phyloP scores from a whole-genome alignment of 202 grass and related monocot genomes.

The Schoenoplectus triqueter region DNA sequence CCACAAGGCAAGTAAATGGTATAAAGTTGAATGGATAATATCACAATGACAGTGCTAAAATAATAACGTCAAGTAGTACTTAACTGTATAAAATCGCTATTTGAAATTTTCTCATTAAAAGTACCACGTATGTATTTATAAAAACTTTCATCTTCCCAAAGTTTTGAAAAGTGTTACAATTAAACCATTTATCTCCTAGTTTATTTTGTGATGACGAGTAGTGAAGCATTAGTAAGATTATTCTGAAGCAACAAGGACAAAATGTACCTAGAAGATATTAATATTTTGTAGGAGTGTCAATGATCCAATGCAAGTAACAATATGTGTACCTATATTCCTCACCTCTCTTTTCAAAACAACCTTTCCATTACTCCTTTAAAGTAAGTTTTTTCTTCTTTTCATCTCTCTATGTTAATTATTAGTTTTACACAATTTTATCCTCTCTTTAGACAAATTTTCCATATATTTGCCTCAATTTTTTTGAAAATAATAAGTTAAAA shows the following conservation, averaged over 20 bases:
- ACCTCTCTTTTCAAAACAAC: too few relatives aligned
- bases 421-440: too few relatives aligned
- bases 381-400: too few relatives aligned
- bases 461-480: too few relatives aligned
- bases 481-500: too few relatives aligned
- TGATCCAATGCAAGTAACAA: not conserved
- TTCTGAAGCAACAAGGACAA: constrained; percentile 4
- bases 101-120: constrained; percentile 1
- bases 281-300: not conserved
- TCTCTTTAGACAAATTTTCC: too few relatives aligned
- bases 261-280: constrained; percentile 1
- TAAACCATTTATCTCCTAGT: not conserved
- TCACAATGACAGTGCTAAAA: constrained; percentile 3
- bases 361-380: too few relatives aligned
- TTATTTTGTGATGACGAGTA: not conserved
- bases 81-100: not conserved
- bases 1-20: not conserved
- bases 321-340: not conserved
- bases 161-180: not conserved
- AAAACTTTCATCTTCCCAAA: not conserved
- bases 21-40: not conserved
- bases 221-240: constrained; percentile 1
- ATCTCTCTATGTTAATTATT: too few relatives aligned
- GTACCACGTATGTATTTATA: not conserved
- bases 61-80: not conserved